Evolutionary conservation across 495 filamentous ascomycete genomes (phyloP).

Genomic region (Tuber umbilicatum): DNA sequence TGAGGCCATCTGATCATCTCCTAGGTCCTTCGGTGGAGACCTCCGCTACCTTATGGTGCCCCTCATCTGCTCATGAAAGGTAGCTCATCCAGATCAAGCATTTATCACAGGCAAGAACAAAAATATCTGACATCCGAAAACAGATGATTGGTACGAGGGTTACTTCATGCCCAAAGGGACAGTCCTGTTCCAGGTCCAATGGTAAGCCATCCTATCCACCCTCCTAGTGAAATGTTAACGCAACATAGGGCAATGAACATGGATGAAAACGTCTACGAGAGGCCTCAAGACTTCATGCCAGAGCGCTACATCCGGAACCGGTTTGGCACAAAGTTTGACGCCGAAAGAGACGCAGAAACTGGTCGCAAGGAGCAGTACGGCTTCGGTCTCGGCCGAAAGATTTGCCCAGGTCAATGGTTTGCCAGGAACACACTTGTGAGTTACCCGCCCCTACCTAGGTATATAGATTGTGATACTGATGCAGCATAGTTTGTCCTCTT

Average conservation of each 20-base stretch:
- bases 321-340: slow-evolving; percentile 14
- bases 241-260: slow-evolving; percentile 38
- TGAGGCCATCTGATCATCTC: slow-evolving; percentile 11
- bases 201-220: slow-evolving; percentile 6
- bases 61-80: slow-evolving; percentile 39
- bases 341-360: neutral
- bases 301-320: slow-evolving; percentile 35
- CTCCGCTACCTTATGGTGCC: slow-evolving; percentile 34
- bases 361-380: slow-evolving; percentile 9
- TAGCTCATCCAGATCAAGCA: neutral
- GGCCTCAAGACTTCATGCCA: slow-evolving; percentile 42
- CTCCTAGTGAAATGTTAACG: neutral
- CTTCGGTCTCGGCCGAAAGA: slow-evolving; percentile 10
- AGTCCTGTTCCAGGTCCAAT: slow-evolving; percentile 27
- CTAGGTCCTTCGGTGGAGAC: slow-evolving; percentile 44
- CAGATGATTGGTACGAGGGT: slow-evolving; percentile 42
- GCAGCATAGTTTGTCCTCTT: slow-evolving; percentile 8
- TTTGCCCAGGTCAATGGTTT: slow-evolving; percentile 10
- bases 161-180: slow-evolving; percentile 43
- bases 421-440: slow-evolving; percentile 10
- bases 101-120: neutral
- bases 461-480: neutral
- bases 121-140: neutral
- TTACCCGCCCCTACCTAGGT: neutral
- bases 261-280: slow-evolving; percentile 37